Evolutionary conservation across 345 rosid species (phyloP), one percentile per base, ranked within the genome.

Genomic region (Aegle marmelos): DNA sequence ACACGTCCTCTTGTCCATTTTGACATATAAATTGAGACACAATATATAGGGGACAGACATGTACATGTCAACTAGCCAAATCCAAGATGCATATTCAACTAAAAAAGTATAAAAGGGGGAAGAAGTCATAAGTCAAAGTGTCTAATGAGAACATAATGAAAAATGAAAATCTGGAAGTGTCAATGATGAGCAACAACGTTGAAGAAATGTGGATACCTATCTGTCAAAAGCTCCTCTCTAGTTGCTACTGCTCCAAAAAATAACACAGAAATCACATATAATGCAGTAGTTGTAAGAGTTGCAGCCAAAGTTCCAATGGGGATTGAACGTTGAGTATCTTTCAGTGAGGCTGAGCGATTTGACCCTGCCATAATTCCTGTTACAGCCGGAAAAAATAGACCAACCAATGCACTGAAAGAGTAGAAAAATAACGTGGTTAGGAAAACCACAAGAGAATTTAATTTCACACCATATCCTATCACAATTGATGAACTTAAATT

Each of bases 351-450:
- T 76, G 98, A 97, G 85, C 99, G 89, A 85, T 97, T 97, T 73
- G 98, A 97, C 65, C 99, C 98, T 31, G 99, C 98, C 99, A 97
- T 93, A 73, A 96, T 94, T 82, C 98, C 99, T 10, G 99, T 96
- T 68, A 96, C 99, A 69, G 99, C 98, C 79, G 99, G 99, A 84
- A 97, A 97, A 87, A 94, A 97, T 75, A 97, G 94, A 81, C 99
- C 98, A 71, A 97, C 98, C 92, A 97, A 76, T 58, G 92, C 88
- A 90, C 97, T 95, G 94, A 31, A 76, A 75, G 62, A 63, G 39
- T 11, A 37, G 14, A 59, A 39, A 57, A 33, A 37, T 4, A 59
- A 68, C 22, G 9, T 68, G 36, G 59, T 63, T 58, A 73, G 78
- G 72, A 81, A 77, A 61, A 66, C n/a, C 63, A 65, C 1, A 10